phyloP scores from a whole-genome alignment of 345 rosid genomes.

The Raphanus raphanistrum region DNA sequence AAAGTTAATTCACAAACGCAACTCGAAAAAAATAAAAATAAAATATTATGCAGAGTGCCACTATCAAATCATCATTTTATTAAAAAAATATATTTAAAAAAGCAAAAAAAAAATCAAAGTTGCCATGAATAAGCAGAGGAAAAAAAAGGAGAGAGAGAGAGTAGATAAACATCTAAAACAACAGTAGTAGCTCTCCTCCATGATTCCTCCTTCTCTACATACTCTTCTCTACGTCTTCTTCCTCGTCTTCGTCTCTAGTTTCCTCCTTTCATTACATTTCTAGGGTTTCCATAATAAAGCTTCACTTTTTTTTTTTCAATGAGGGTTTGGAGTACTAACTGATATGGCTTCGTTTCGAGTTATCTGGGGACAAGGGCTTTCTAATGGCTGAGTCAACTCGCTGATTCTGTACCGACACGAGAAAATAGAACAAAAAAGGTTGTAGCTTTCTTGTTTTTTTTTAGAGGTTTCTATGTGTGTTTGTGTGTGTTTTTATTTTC shows the following conservation, averaged over 20 bases:
- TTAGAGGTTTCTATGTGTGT: conserved; percentile 5
- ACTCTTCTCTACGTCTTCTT: conserved; percentile 18
- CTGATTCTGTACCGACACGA: conserved; percentile 18
- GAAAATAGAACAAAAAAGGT: conserved; percentile 20
- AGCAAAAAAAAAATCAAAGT: conserved; percentile 23
- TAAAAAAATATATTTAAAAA: not conserved
- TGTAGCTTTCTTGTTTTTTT: conserved; percentile 27
- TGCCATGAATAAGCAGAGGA: conserved; percentile 34
- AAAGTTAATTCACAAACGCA: conserved; percentile 35
- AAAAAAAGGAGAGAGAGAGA: not conserved
- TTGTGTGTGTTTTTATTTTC: not conserved
- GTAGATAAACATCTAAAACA: conserved; percentile 24
- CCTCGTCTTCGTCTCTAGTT: conserved; percentile 21
- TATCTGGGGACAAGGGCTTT: conserved; percentile 27
- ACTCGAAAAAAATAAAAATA: not conserved
- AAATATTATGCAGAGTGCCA: conserved; percentile 13
- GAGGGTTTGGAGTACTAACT: conserved; percentile 30
- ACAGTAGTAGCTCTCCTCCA: conserved; percentile 18
- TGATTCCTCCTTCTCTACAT: conserved; percentile 37
- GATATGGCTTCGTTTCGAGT: conserved; percentile 35
- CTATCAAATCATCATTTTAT: conserved; percentile 30
- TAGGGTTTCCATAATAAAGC: conserved; percentile 4
- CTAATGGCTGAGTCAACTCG: conserved; percentile 41
- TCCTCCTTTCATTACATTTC: conserved; percentile 11
- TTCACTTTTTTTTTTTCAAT: conserved; percentile 2